phyloP scores from a whole-genome alignment of 768 basidiomycete species.

The Lyophyllum shimeji region DNA sequence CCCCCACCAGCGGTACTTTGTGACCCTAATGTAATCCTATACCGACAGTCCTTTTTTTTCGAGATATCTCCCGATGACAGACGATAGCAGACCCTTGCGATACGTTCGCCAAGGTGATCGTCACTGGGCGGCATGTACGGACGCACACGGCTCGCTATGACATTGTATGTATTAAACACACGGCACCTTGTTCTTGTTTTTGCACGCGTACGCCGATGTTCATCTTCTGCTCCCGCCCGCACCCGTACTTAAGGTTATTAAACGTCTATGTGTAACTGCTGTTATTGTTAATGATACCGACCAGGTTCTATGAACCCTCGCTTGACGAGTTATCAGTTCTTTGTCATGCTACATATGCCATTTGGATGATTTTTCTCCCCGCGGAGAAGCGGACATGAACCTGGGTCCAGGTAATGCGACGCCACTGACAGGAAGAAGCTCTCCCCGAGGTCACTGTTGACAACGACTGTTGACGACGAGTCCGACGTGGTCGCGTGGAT shows the following conservation, averaged over 20 bases:
- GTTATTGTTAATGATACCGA: not conserved
- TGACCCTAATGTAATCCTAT: slow-evolving; percentile 13
- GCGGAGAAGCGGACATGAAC: not conserved
- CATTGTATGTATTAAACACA: slow-evolving; percentile 12
- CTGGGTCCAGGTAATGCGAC: not conserved
- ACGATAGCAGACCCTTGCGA: not conserved
- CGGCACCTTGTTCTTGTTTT: slow-evolving; percentile 3
- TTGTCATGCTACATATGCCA: not conserved
- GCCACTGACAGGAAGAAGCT: not conserved
- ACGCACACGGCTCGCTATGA: slow-evolving; percentile 7
- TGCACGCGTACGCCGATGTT: slow-evolving; percentile 2
- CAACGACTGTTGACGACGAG: not conserved
- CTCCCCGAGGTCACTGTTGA: not conserved
- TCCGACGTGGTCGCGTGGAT: not conserved
- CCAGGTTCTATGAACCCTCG: not conserved
- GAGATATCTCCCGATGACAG: not conserved
- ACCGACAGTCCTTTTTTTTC: slow-evolving; percentile 1
- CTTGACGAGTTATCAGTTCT: not conserved
- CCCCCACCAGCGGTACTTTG: slow-evolving; percentile 5
- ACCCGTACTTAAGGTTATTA: slow-evolving; percentile 7
- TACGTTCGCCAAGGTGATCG: slow-evolving; percentile 1
- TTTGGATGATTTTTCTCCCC: not conserved
- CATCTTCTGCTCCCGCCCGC: slow-evolving; percentile 6
- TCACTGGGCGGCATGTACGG: slow-evolving; percentile 7
- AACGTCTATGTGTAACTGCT: slow-evolving; percentile 6